Base-by-base conservation (phyloP, 139 green algal species). In the Eudorina sp. region DNA sequence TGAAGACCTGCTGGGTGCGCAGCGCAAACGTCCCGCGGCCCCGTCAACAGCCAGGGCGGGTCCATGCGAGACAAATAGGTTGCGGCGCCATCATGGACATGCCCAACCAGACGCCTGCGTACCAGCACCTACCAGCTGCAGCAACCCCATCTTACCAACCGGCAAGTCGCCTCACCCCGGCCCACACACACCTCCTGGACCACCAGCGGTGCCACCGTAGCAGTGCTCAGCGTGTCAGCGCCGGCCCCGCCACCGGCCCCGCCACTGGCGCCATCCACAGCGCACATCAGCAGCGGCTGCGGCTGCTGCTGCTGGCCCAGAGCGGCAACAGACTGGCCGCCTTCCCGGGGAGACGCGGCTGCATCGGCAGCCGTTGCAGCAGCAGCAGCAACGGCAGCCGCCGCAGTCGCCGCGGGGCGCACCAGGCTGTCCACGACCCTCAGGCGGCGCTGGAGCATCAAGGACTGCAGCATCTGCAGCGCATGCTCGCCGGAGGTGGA, bases 381-480 rank as follows among this genome's bases (percentile, higher is more conserved):
- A 21, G 51, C 51, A 58, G 51, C 13, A 16, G 13, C 64, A 25
- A 13, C 75, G 9, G 48, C 75, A 31, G 31, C 31, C 5, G 19
- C 46, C 1, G 45, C 64, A 1, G 55, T 2, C 0, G 31, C 66
- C 3, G 18, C 79, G 7, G 23, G n/a, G 2, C 58, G 79, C 79
- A 75, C 16, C 9, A 74, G 27, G n/a, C 45, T 38, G 31, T 87
- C 81, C 34, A 87, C 64, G 1, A 4, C 62, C 31, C 81, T 27
- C 45, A 87, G 45, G 1, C 81, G 62, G 23, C 81, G 81, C 64
- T 87, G 81, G 62, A 87, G 81, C 19, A 14, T 18, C 2, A 69
- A 13, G n/a, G 81, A 87, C 43, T 87, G 81, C 45, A 87, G 64
- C 81, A 87, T 2, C 43, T 87, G 81, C 81, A 87, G 43, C 31